These are phyloP conservation scores for Lentinula edodes DNA, from an alignment of 768 basidiomycete species.

Conservation along the genomic window DNA sequence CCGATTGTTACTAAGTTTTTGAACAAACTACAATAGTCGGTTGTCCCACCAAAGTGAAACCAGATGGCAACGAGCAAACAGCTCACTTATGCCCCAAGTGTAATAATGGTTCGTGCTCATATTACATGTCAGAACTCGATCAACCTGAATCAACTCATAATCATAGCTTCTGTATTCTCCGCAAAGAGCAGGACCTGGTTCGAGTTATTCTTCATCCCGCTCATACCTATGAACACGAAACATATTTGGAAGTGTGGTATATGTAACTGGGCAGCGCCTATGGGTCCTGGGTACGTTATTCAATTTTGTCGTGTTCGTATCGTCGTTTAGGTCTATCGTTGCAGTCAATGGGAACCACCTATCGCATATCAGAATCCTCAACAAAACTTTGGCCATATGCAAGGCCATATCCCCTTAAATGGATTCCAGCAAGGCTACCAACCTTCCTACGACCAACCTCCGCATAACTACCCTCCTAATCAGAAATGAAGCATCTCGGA, in stretches of 20 bases:
- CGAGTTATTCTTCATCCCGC: conserved; percentile 13
- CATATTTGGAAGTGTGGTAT: conserved; percentile 14
- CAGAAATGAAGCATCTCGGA: background rate
- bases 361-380: conserved; percentile 5
- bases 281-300: conserved; percentile 9
- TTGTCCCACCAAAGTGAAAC: conserved; percentile 5
- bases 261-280: conserved; percentile 9
- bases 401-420: background rate
- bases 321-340: background rate
- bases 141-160: background rate
- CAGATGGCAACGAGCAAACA: conserved; percentile 7
- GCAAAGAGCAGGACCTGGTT: conserved; percentile 14
- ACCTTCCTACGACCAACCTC: conserved; percentile 5
- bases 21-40: background rate
- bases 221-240: conserved; percentile 11
- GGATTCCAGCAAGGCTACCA: conserved; percentile 6
- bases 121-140: background rate
- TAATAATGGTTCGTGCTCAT: conserved; percentile 5
- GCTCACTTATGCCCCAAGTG: conserved; percentile 8
- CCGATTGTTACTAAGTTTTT: background rate
- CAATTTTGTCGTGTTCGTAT: background rate
- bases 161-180: conserved; percentile 11
- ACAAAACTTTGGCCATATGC: background rate
- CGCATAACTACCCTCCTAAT: background rate
- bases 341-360: conserved; percentile 7